Evolutionary conservation across 108 stramenopile species (phyloP), one percentile per base, ranked within the genome.

Genomic region (Cyclotella atomus): DNA sequence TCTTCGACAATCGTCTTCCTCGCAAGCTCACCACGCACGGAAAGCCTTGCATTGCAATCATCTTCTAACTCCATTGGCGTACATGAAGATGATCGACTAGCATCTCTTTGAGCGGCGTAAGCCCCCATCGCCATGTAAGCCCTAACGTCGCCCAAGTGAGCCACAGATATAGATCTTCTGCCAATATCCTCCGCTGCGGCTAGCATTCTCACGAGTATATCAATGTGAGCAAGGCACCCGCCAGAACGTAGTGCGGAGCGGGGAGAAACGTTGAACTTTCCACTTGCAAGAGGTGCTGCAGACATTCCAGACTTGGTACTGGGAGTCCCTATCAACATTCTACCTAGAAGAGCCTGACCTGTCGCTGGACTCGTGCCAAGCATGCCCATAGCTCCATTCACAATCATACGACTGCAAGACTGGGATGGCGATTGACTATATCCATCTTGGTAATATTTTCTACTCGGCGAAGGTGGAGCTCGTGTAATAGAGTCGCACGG

Each of bases 311-410:
- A 44, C 33, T 54, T 70, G 49, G 60, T 30, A n/a, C n/a, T n/a
- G n/a, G n/a, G n/a, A n/a, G n/a, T n/a, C n/a, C 86, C 70, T 79
- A 90, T 76, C 55, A 85, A 79, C 54, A 74, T 82, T 50, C 88
- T 89, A 79, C 93, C 75, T 14, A 57, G 29, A 30, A 96, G 83
- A 35, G 91, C 86, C 20, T 87, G 87, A 63, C 91, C 94, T 33
- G 95, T 96, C 1, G 90, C 90, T n/a, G 95, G 95, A 59, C 92
- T 93, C 12, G 95, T 96, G 59, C 89, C 86, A 33, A 96, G 84
- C 82, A 96, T 93, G 9, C 94, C 94, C 64, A 81, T 57, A 27
- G 49, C 68, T 61, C 73, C 52, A 24, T 68, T 59, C 32, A 75
- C 89, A 10, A 87, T 85, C 21, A 78, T 69, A 27, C 81, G 66